These are phyloP conservation scores for Amanita pallidorosea DNA, from an alignment of 768 basidiomycete genomes.

Conservation along the genomic window DNA sequence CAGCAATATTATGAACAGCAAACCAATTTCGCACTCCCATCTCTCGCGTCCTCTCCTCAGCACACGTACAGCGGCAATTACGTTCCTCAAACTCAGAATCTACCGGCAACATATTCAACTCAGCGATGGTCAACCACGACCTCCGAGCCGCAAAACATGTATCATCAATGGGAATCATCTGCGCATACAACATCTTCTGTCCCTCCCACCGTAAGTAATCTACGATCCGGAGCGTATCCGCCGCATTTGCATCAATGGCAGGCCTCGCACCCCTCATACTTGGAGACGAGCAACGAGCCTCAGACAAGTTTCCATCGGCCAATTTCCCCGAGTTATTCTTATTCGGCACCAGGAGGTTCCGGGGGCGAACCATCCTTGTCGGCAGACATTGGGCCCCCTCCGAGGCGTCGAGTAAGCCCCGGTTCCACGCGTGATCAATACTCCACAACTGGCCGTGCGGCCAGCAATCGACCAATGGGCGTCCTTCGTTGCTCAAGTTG, in stretches of 20 bases:
- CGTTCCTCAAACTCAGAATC: slow-evolving; percentile 20
- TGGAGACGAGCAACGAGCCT: slow-evolving; percentile 1
- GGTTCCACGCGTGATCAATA: slow-evolving; percentile 36
- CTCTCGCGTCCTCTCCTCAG: slow-evolving; percentile 23
- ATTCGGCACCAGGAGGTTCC: slow-evolving; percentile 22
- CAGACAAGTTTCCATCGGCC: slow-evolving; percentile 16
- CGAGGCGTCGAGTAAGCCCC: slow-evolving; percentile 47
- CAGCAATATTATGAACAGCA: slow-evolving; percentile 33
- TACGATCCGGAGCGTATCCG: slow-evolving; percentile 21
- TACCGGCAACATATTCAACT: slow-evolving; percentile 23
- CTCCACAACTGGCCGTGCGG: slow-evolving; percentile 30
- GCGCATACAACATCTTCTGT: slow-evolving; percentile 19
- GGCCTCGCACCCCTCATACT: slow-evolving; percentile 20
- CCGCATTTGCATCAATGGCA: slow-evolving; percentile 27
- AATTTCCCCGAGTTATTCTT: slow-evolving; percentile 25
- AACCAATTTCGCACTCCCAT: slow-evolving; percentile 28
- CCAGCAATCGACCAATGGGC: slow-evolving; percentile 63
- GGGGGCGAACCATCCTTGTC: slow-evolving; percentile 19
- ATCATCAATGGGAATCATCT: slow-evolving; percentile 19
- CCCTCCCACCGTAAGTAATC: slow-evolving; percentile 19
- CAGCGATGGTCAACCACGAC: slow-evolving; percentile 30
- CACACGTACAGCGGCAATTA: slow-evolving; percentile 22
- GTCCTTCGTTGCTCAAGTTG: slow-evolving; percentile 70
- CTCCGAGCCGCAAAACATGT: slow-evolving; percentile 13
- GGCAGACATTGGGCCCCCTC: slow-evolving; percentile 43